These are phyloP conservation scores for Adansonia rubrostipa DNA, from an alignment of 441 rosid species.

Conservation along the genomic window DNA sequence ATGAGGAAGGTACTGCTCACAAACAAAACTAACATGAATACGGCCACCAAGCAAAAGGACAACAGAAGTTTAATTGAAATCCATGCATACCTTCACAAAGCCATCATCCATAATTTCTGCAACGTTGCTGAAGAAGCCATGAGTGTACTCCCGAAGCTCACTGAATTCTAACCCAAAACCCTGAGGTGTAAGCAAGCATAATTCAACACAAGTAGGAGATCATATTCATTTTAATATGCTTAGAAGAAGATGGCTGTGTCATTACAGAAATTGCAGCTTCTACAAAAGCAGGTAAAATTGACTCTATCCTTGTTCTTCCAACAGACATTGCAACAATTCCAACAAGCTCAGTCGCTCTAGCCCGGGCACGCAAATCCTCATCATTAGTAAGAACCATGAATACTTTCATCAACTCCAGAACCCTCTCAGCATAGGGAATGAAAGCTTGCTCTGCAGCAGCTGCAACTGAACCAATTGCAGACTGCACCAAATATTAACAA, in stretches of 20 bases:
- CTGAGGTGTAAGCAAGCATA: slow-evolving; percentile 44
- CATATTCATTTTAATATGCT: slow-evolving; percentile 21
- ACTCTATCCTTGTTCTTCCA: slow-evolving; percentile 83
- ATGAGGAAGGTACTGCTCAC: slow-evolving; percentile 84
- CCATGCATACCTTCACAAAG: slow-evolving; percentile 70
- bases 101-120: slow-evolving; percentile 94
- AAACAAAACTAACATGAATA: slow-evolving; percentile 32
- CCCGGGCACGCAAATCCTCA: slow-evolving; percentile 93
- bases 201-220: slow-evolving; percentile 19
- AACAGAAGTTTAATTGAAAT: slow-evolving; percentile 27
- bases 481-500: slow-evolving; percentile 55
- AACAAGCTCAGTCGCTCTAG: slow-evolving; percentile 98
- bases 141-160: slow-evolving; percentile 96
- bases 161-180: slow-evolving; percentile 94
- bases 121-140: slow-evolving; percentile 96
- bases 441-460: slow-evolving; percentile 98
- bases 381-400: slow-evolving; percentile 93
- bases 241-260: slow-evolving; percentile 32
- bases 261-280: slow-evolving; percentile 96
- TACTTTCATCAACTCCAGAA: slow-evolving; percentile 82
- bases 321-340: slow-evolving; percentile 98
- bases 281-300: slow-evolving; percentile 80
- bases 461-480: slow-evolving; percentile 98
- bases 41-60: slow-evolving; percentile 8
- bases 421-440: slow-evolving; percentile 92